Evolutionary conservation across 768 basidiomycete species (phyloP).

Genomic region (Boletus fagicola): DNA sequence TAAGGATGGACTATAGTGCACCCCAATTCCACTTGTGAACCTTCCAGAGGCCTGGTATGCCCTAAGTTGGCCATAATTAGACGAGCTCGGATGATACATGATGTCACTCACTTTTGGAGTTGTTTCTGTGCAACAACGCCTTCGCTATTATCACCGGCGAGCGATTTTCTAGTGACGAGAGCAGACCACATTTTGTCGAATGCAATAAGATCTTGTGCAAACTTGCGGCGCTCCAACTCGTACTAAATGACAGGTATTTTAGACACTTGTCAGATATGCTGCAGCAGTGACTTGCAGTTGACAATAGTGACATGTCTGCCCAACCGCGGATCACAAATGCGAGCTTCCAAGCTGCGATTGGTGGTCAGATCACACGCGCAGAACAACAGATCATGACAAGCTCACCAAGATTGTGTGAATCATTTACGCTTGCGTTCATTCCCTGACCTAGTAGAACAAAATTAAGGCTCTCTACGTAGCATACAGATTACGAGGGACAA

Average conservation of each 20-base stretch:
- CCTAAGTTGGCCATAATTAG: constrained; percentile 24
- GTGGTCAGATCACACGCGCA: neutral
- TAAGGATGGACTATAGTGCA: constrained; percentile 45
- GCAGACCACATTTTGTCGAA: constrained; percentile 52
- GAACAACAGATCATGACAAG: neutral
- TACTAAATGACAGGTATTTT: constrained; percentile 34
- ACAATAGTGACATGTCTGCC: constrained; percentile 44
- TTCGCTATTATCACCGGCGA: constrained; percentile 34
- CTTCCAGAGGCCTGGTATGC: constrained; percentile 44
- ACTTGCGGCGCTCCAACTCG: constrained; percentile 52
- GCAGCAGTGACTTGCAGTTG: constrained; percentile 37
- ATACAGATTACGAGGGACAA: neutral
- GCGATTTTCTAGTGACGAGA: constrained; percentile 53
- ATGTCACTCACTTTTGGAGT: constrained; percentile 39
- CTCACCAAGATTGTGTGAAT: constrained; percentile 51
- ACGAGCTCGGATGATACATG: neutral
- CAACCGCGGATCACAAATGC: constrained; percentile 46
- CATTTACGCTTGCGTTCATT: constrained; percentile 54
- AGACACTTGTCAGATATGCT: neutral
- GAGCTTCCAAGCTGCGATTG: constrained; percentile 49
- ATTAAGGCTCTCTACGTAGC: constrained; percentile 6
- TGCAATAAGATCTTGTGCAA: constrained; percentile 51
- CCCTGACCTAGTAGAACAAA: constrained; percentile 45
- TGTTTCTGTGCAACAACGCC: constrained; percentile 40
- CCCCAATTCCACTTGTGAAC: constrained; percentile 47